Evolutionary conservation across 768 basidiomycete genomes (phyloP), one percentile per base, ranked within the genome.

Genomic region (Mrakia blollopis): DNA sequence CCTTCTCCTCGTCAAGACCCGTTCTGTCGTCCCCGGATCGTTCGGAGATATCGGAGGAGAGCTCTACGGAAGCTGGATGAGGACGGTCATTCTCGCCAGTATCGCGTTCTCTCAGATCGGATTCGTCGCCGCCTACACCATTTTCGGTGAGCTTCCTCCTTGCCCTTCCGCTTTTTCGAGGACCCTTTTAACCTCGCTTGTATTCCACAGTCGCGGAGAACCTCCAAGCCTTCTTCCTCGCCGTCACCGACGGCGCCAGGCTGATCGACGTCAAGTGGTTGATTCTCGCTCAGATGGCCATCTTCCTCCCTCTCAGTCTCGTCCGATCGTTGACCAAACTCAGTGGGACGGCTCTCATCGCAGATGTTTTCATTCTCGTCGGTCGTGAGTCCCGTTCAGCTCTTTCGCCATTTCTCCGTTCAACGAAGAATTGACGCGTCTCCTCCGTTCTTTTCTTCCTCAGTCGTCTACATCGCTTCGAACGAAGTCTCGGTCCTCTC

Each of bases 251-350:
- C 73, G 95, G 94, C 84, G 80, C 86, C 25, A 89, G 86, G 65
- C 83, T 87, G 47, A 85, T 93, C 79, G 87, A 90, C 1, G 89
- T 92, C 41, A 86, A 88, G 79, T 91, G 89, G 81, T 82, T 93
- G 82, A 98, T 99, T 81, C 81, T 92, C 65, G 85, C 91, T 39
- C 92, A 98, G 82, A 83, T 94, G 62, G 80, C 94, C 80, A 86
- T 98, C 81, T 95, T 98, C 85, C 85, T 98, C 3, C 97, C 97
- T 0, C 85, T 97, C 72, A 92, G 90, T 6, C 89, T 99, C 79
- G 87, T 98, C 74, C 89, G 97, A 41, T 93, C 97, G 84, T 87
- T 99, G n/a, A 92, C 95, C 39, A 97, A 95, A 84, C 88, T 99
- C 50, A 94, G 92, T 80, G 90, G 91, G 1, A 92, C 95, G 0